Conservation (phyloP, 371 early-diverging fungal genomes). For the Mucor sp. region DNA sequence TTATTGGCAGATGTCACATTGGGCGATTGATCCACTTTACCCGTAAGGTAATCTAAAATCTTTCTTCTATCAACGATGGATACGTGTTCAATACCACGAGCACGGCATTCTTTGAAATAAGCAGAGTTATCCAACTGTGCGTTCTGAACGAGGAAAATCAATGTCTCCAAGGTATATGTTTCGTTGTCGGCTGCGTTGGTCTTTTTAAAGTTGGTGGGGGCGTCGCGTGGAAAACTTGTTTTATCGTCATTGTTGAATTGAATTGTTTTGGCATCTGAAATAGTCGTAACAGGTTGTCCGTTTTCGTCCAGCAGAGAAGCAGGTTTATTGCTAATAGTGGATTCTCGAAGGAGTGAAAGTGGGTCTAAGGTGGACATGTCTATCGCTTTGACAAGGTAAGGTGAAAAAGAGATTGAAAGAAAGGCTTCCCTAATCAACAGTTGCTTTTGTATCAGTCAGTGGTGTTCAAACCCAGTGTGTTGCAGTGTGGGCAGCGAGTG, state of each 20-base stretch:
- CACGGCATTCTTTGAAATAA: conserved; percentile 70
- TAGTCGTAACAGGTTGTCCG: conserved; percentile 49
- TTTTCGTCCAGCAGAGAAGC: conserved; percentile 50
- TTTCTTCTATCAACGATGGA: conserved; percentile 73
- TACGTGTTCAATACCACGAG: conserved; percentile 65
- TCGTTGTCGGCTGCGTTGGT: conserved; percentile 54
- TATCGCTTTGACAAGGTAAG: neutral
- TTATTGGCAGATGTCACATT: conserved; percentile 29
- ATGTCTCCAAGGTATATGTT: conserved; percentile 72
- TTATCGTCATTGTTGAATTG: conserved; percentile 49
- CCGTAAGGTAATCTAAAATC: conserved; percentile 76
- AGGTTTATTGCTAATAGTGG: conserved; percentile 57
- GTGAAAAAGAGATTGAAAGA: neutral
- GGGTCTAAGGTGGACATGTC: conserved; percentile 36
- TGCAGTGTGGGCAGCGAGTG: too few species aligned
- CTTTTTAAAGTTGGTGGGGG: conserved; percentile 63
- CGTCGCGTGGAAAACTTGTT: conserved; percentile 53
- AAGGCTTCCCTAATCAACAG: too few species aligned
- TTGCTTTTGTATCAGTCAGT: too few species aligned
- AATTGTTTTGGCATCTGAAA: conserved; percentile 59
- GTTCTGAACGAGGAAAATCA: conserved; percentile 72
- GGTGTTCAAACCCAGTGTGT: too few species aligned
- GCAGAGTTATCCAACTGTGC: conserved; percentile 67
- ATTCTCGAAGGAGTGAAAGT: conserved; percentile 64
- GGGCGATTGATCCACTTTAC: conserved; percentile 58